Percentiles rank a stretch among this genome's conserved stretches.
These are phyloP conservation scores for Xylaria intraflava DNA, from an alignment of 495 filamentous ascomycete species.

Conservation along the genomic window DNA sequence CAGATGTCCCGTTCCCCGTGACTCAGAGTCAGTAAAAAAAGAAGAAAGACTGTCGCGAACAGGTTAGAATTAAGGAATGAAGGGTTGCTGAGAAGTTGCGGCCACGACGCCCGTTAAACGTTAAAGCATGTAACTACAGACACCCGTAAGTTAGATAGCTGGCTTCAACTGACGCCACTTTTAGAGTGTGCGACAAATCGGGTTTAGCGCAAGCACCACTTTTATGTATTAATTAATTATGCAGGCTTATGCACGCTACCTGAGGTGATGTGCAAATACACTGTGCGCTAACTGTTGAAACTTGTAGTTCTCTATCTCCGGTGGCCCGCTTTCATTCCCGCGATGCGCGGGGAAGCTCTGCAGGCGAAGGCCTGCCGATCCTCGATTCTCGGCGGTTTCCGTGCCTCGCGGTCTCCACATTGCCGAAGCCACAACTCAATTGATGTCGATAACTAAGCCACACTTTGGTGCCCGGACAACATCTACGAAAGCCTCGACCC, in stretches of 20 bases:
- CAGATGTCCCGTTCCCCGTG: slow-evolving; percentile 7
- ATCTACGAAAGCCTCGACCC: too few species aligned
- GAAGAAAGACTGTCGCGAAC: not conserved
- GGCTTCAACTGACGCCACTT: too few species aligned
- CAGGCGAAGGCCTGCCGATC: slow-evolving; percentile 8
- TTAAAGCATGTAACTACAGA: not conserved
- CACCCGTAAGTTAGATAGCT: too few species aligned
- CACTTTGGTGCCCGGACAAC: too few species aligned
- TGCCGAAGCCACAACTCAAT: not conserved
- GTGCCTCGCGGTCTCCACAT: not conserved
- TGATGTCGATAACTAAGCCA: not conserved
- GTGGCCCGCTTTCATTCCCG: too few species aligned
- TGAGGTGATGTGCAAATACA: too few species aligned
- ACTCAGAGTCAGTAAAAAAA: not conserved
- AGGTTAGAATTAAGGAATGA: not conserved
- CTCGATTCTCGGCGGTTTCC: not conserved
- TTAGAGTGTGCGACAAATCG: too few species aligned
- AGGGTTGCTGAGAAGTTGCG: slow-evolving; percentile 6
- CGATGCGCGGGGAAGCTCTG: slow-evolving; percentile 9
- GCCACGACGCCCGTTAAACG: slow-evolving; percentile 6
- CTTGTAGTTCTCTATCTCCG: too few species aligned
- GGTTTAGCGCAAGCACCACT: too few species aligned
- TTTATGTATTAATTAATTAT: too few species aligned
- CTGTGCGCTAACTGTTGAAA: too few species aligned
- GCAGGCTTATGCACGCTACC: not conserved